phyloP scores from a whole-genome alignment of 2,329 filamentous ascomycete species.

The Cordyceps pruinosa region DNA sequence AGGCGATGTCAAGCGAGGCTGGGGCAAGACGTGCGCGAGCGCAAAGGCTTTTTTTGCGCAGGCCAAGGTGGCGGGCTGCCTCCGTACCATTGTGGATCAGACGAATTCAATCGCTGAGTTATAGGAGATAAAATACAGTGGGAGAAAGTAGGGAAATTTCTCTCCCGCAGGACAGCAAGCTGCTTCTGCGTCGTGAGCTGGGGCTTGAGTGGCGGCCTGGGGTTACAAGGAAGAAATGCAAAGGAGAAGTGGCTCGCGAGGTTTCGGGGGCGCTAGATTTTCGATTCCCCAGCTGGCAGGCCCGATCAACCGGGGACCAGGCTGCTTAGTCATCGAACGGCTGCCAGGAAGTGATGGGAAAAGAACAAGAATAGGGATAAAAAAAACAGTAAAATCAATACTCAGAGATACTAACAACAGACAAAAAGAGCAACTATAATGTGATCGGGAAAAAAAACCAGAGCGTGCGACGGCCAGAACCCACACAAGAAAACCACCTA shows the following conservation, averaged over 20 bases:
- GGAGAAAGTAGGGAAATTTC: neutral
- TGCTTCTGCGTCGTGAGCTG: conserved; percentile 2
- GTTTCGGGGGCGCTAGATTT: conserved; percentile 12
- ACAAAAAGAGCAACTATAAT: no score
- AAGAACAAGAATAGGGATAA: no score
- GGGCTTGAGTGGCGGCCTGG: neutral
- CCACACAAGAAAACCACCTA: no score
- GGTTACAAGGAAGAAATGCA: neutral
- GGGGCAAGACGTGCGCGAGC: neutral
- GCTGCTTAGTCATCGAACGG: conserved; percentile 2
- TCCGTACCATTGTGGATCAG: conserved; percentile 12
- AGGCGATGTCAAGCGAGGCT: neutral
- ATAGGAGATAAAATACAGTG: neutral
- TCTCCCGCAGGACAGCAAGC: conserved; percentile 5
- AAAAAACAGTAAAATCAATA: no score
- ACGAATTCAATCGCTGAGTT: conserved; percentile 13
- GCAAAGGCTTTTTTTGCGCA: neutral
- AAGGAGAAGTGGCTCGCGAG: conserved; percentile 10
- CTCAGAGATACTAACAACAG: no score
- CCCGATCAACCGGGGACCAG: no score
- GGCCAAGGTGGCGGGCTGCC: neutral
- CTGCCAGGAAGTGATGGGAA: no score
- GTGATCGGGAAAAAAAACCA: no score
- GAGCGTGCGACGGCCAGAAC: no score
- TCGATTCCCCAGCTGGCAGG: neutral